These are phyloP conservation scores for Aspergillus aculeatinus DNA, from an alignment of 2,329 filamentous ascomycete genomes.

Conservation along the genomic window DNA sequence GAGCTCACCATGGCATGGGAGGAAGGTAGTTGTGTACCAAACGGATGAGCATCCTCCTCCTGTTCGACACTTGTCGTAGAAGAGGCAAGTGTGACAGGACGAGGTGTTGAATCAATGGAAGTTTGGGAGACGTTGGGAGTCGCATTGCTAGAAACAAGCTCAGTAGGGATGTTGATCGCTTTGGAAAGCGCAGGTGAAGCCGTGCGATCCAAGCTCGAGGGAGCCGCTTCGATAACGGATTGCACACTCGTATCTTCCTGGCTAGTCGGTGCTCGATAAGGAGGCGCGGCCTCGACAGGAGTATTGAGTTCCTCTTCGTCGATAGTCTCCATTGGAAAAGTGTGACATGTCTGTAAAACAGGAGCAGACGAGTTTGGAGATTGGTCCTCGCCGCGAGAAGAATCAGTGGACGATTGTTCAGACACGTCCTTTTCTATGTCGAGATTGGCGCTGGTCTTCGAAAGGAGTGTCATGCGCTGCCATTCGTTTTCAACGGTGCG, in stretches of 20 bases:
- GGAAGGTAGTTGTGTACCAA: neutral
- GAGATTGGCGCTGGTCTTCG: slow-evolving; percentile 5
- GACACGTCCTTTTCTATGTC: neutral
- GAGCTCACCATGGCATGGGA: neutral
- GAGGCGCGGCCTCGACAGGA: slow-evolving; percentile 1
- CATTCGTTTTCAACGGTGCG: slow-evolving; percentile 68
- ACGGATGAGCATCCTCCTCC: neutral
- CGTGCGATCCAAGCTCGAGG: neutral
- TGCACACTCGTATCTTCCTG: neutral
- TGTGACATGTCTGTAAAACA: slow-evolving; percentile 11
- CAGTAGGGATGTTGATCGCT: neutral
- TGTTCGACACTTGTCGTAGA: neutral
- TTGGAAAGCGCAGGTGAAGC: neutral
- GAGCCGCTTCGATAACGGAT: neutral
- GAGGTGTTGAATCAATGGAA: neutral
- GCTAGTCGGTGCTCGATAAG: neutral
- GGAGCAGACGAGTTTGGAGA: slow-evolving; percentile 1
- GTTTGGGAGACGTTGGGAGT: neutral
- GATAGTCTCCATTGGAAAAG: slow-evolving; percentile 25
- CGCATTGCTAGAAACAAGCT: neutral
- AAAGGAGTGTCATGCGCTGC: slow-evolving; percentile 21
- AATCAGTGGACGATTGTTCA: slow-evolving; percentile 1
- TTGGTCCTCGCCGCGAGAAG: neutral
- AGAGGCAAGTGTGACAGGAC: neutral
- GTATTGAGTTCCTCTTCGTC: slow-evolving; percentile 22